Percentiles rank a stretch among this genome's conserved stretches.
Conservation (phyloP, 306 rosid genomes). For the Vachellia pachyceras region DNA sequence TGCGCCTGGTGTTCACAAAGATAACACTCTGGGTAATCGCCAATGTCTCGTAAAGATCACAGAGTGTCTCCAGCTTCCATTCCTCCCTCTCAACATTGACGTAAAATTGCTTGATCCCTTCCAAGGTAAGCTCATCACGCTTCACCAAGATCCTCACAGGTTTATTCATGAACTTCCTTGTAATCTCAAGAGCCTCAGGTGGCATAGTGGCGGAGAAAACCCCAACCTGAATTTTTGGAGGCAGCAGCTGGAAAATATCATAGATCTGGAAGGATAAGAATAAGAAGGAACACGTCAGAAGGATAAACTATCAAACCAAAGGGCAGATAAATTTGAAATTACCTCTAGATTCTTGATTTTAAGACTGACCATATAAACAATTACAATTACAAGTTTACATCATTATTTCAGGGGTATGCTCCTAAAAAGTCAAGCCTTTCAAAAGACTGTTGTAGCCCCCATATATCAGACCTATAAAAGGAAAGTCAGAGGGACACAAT, state of each 20-base stretch:
- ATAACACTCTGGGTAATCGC: conserved; percentile 76
- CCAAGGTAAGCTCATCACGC: conserved; percentile 72
- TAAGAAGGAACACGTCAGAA: conserved; percentile 11
- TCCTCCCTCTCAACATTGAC: conserved; percentile 72
- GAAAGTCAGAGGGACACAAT: no score
- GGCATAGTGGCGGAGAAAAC: conserved; percentile 83
- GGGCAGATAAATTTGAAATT: neutral
- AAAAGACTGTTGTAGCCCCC: no score
- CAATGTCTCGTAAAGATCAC: conserved; percentile 69
- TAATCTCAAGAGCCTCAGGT: conserved; percentile 79
- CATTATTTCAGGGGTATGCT: neutral
- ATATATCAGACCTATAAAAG: no score
- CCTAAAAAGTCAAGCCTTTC: neutral
- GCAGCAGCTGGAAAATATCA: conserved; percentile 80
- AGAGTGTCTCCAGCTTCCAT: conserved; percentile 74
- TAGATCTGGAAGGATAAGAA: conserved; percentile 58
- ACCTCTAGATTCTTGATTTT: neutral
- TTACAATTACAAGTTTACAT: neutral
- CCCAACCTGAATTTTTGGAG: conserved; percentile 77
- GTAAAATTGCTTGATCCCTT: conserved; percentile 70
- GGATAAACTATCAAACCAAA: neutral
- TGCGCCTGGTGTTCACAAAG: no score
- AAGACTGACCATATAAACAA: neutral
- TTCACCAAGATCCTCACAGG: conserved; percentile 73
- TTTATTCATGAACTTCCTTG: conserved; percentile 76